Evolutionary conservation across 768 basidiomycete species (phyloP).

Genomic region (Amanita thiersii): DNA sequence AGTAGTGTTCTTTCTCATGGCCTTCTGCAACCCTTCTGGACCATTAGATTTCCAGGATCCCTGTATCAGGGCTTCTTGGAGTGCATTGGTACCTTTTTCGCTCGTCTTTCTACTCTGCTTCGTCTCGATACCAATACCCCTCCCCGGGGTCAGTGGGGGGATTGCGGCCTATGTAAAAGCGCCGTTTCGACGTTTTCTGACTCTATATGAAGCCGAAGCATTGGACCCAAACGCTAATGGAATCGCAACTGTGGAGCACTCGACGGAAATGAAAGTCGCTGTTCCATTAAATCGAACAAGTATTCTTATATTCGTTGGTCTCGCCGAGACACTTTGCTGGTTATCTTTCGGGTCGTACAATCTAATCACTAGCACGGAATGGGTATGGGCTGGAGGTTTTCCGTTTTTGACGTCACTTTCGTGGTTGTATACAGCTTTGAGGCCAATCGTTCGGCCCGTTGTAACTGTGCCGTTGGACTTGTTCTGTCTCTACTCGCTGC

Average conservation of each 20-base stretch:
- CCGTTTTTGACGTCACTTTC: conserved; percentile 41
- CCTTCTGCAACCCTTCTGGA: conserved; percentile 22
- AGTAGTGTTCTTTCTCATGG: too few relatives aligned
- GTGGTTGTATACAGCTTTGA: conserved; percentile 62
- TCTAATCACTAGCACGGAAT: conserved; percentile 26
- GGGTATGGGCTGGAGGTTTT: conserved; percentile 26
- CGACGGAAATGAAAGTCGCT: conserved; percentile 14
- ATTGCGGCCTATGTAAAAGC: conserved; percentile 17
- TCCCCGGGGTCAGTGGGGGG: conserved; percentile 14
- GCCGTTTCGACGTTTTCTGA: conserved; percentile 35
- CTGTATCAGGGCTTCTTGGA: conserved; percentile 47
- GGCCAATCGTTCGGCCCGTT: conserved; percentile 43
- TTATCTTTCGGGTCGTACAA: conserved; percentile 49
- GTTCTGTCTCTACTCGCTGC: conserved; percentile 45
- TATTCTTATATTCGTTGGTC: conserved; percentile 46
- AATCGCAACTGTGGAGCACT: conserved; percentile 14
- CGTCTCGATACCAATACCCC: conserved; percentile 23
- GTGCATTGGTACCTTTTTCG: conserved; percentile 34
- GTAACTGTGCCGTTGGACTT: conserved; percentile 59
- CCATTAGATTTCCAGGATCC: conserved; percentile 34
- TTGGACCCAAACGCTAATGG: conserved; percentile 21
- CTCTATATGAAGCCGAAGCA: conserved; percentile 50
- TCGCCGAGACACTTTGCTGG: conserved; percentile 52
- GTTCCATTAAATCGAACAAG: conserved; percentile 55
- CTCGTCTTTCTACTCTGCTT: conserved; percentile 38